phyloP scores from a whole-genome alignment of 495 filamentous ascomycete species.

The Lophiostoma macrostomum region DNA sequence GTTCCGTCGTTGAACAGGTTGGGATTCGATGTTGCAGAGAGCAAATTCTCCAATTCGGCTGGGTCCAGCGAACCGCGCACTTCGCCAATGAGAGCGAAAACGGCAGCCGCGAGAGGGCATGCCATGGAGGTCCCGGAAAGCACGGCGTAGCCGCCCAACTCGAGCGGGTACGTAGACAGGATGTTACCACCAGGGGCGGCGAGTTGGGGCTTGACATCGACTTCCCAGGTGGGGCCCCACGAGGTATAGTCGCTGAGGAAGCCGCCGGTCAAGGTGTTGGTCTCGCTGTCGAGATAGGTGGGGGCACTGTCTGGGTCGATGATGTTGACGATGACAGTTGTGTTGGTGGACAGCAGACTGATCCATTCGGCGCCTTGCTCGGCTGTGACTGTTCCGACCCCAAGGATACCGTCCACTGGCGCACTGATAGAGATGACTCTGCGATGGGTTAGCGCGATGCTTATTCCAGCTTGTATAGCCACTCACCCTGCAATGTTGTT shows the following conservation, averaged over 20 bases:
- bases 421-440: background rate
- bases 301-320: background rate
- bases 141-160: conserved; percentile 2
- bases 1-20: conserved; percentile 48
- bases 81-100: background rate
- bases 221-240: conserved; percentile 7
- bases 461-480: too few relatives aligned
- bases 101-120: background rate
- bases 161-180: conserved; percentile 1
- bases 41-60: background rate
- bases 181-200: conserved; percentile 3
- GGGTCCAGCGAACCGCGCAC: background rate
- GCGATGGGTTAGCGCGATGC: background rate
- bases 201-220: conserved; percentile 5
- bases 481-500: background rate
- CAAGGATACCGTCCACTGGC: background rate
- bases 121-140: conserved; percentile 9
- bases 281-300: background rate
- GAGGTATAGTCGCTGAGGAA: background rate
- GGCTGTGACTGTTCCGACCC: conserved; percentile 1
- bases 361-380: background rate
- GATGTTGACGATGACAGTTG: background rate
- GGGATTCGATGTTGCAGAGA: background rate
- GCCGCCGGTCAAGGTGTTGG: background rate
- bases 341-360: background rate